Evolutionary conservation across 495 filamentous ascomycete species (phyloP), one percentile per base, ranked within the genome.

Genomic region (Talaromyces nanjingensis): DNA sequence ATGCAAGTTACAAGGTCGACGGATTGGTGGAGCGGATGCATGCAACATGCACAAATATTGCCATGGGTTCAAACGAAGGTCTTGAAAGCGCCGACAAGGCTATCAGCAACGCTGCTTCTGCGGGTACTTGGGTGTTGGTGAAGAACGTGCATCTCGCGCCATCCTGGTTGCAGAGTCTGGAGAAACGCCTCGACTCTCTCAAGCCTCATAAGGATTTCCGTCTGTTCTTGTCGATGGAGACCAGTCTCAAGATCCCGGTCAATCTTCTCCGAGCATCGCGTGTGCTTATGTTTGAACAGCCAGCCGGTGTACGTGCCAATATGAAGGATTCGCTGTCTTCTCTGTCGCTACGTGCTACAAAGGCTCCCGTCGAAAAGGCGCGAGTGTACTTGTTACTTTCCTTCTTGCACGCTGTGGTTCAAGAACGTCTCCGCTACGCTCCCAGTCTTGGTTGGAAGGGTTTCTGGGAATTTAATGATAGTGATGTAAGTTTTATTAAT

Each of bases 401-500:
- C 6, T 98, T 98, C 84, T 72, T 98, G 65, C 94, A 99, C 69
- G 94, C 96, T 12, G 93, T 99, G 12, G 85, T 99, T 33, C 94
- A 99, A 74, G 94, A 99, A 73, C 81, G 94, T 68, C 81, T 99
- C 65, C 90, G 94, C 64, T 99, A 99, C 70, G 93, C 92, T 20
- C 96, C 94, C 2, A 94, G 84, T 59, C 83, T 99, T 62, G 94
- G 94, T 60, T 98, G 96, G 94, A 96, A 96, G 79, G 91, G 91
- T 63, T 96, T 96, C 83, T 99, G 94, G 94, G 94, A 99, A 78
- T 99, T 99, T 73, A 99, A 99, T 71, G 94, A 99, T 74, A 96
- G 93, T 67, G 94, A 98, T 76, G 93, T 97, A 85, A 89, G 92
- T 64, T 11, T 33, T 20, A 9, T 53, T 59, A 25, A n/a, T 34